These are phyloP conservation scores for Nakaseomyces kungkrabaensis DNA, from an alignment of 1,139 yeast species.

Conservation along the genomic window DNA sequence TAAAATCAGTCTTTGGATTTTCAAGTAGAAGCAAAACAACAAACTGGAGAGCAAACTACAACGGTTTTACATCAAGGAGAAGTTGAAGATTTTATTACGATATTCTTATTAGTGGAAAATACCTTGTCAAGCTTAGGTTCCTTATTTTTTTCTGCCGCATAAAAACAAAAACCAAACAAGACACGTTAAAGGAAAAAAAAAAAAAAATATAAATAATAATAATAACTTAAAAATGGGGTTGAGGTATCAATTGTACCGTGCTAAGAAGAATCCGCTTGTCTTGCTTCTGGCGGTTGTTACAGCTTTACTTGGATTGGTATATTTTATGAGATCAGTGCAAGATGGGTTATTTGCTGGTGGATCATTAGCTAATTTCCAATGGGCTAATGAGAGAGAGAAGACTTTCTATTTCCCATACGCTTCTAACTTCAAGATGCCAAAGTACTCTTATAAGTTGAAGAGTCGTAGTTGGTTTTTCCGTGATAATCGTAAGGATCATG, in stretches of 20 bases:
- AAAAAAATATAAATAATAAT: background rate
- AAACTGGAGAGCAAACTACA: too few species aligned
- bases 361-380: slow-evolving; percentile 23
- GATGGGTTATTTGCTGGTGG: background rate
- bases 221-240: slow-evolving; percentile 1
- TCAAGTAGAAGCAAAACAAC: too few species aligned
- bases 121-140: too few species aligned
- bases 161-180: background rate
- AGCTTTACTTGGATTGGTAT: slow-evolving; percentile 17
- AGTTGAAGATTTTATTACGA: too few species aligned
- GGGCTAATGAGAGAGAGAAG: slow-evolving; percentile 30
- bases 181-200: background rate
- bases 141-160: too few species aligned
- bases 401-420: slow-evolving; percentile 30
- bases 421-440: slow-evolving; percentile 28
- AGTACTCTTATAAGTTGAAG: slow-evolving; percentile 40
- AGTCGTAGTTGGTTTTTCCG: slow-evolving; percentile 40
- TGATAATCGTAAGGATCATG: slow-evolving; percentile 36
- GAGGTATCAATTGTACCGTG: slow-evolving; percentile 2
- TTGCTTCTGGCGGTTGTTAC: slow-evolving; percentile 19
- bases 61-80: too few species aligned
- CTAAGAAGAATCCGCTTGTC: background rate
- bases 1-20: too few species aligned
- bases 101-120: too few species aligned
- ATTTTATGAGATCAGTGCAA: slow-evolving; percentile 8